A percentile compares a stretch with the other conserved stretches of the same genome.
These are phyloP conservation scores for Lactarius vividus DNA, from an alignment of 768 basidiomycete species.

Conservation along the genomic window DNA sequence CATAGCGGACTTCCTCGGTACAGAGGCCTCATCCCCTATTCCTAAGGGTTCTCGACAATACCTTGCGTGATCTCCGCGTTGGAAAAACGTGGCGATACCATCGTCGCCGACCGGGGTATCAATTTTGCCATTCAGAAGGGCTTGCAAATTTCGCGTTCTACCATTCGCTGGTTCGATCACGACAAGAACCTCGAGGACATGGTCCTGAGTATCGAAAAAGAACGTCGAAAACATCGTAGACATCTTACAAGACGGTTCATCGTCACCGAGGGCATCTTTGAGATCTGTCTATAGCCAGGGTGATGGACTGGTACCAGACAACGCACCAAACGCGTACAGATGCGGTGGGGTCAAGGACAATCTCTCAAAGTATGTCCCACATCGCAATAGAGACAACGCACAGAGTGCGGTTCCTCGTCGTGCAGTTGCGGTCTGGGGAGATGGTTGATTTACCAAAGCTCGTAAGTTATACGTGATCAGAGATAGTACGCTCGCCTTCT, in stretches of 20 bases:
- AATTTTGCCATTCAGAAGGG: conserved; percentile 97
- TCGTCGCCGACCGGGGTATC: conserved; percentile 96
- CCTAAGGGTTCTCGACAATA: conserved; percentile 89
- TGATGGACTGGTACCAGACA: too few relatives aligned
- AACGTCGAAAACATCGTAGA: conserved; percentile 75
- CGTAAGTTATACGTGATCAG: conserved; percentile 46
- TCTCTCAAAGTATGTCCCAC: too few relatives aligned
- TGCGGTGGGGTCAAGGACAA: too few relatives aligned
- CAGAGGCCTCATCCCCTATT: conserved; percentile 90
- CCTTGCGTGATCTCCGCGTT: conserved; percentile 96
- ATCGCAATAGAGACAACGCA: too few relatives aligned
- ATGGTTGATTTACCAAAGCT: conserved; percentile 91
- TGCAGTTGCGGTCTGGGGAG: too few relatives aligned
- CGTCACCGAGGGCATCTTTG: conserved; percentile 95
- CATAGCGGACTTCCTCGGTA: conserved; percentile 87
- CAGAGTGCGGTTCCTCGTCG: too few relatives aligned
- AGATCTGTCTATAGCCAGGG: too few relatives aligned
- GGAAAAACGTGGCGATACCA: conserved; percentile 95
- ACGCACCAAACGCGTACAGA: too few relatives aligned
- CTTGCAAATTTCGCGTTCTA: conserved; percentile 87
- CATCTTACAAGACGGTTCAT: conserved; percentile 92
- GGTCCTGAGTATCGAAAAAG: conserved; percentile 74
- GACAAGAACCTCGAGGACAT: conserved; percentile 93
- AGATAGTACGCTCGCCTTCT: background rate
- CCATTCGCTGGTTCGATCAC: conserved; percentile 94